A percentile compares a stretch with the other conserved stretches of the same genome.
Conservation (phyloP, 805 yeast genomes). For the Candida sakaeoensis region DNA sequence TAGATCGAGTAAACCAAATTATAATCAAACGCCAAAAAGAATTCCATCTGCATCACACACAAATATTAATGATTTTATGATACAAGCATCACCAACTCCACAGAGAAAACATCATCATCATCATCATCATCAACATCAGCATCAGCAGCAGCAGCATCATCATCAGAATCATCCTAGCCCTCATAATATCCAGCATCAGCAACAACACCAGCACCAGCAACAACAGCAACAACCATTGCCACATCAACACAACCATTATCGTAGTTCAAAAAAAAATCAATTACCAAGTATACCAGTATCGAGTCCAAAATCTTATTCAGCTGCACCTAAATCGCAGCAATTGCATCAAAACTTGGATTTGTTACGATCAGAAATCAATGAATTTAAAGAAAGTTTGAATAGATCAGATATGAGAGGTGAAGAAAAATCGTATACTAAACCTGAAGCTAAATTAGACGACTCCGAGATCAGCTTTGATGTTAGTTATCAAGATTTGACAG, state of each 20-base stretch:
- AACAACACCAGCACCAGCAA: too few species aligned
- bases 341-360: slow-evolving; percentile 40
- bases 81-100: slow-evolving; percentile 3
- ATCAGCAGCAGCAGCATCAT: slow-evolving; percentile 1
- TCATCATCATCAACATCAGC: background rate
- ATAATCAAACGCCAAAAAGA: slow-evolving; percentile 2
- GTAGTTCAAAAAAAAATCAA: background rate
- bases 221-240: too few species aligned
- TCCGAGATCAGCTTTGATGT: slow-evolving; percentile 37
- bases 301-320: background rate
- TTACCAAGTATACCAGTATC: slow-evolving; percentile 1
- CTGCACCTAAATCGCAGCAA: slow-evolving; percentile 24
- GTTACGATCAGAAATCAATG: slow-evolving; percentile 40
- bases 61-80: slow-evolving; percentile 7
- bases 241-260: background rate
- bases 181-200: too few species aligned
- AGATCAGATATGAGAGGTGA: slow-evolving; percentile 15
- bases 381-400: slow-evolving; percentile 40
- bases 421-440: background rate
- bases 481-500: slow-evolving; percentile 36
- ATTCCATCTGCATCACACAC: slow-evolving; percentile 10
- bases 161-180: background rate
- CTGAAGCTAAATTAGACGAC: background rate
- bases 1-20: slow-evolving; percentile 1
- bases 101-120: background rate